These are phyloP conservation scores for Dillenia suffruticosa DNA, from an alignment of 164 flowering plant species.

Conservation along the genomic window DNA sequence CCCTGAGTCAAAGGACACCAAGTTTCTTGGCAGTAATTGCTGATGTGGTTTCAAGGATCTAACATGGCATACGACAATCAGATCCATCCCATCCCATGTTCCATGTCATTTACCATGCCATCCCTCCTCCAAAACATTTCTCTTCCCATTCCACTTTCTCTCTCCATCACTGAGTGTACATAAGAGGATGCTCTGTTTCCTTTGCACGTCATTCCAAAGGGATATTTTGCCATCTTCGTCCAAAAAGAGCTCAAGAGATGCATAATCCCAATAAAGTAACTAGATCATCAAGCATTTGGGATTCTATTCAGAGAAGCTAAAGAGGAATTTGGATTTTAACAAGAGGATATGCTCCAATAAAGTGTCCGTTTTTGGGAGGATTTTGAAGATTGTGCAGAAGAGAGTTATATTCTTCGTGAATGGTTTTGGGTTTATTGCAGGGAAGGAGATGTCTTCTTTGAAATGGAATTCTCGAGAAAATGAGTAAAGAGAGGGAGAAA, in stretches of 20 bases:
- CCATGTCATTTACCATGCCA: background rate
- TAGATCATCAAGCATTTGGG: conserved; percentile 59
- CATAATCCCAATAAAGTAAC: conserved; percentile 65
- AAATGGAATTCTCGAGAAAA: no score
- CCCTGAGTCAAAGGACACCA: no score
- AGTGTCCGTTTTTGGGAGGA: conserved; percentile 56
- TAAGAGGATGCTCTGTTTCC: conserved; percentile 1
- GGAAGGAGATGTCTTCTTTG: conserved; percentile 12
- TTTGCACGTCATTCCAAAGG: conserved; percentile 50
- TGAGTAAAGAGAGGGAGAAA: no score
- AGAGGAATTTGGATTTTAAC: conserved; percentile 86
- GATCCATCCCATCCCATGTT: no score
- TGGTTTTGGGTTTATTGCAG: conserved; percentile 24
- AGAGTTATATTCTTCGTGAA: conserved; percentile 32
- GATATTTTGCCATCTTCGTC: conserved; percentile 73
- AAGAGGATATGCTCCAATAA: conserved; percentile 65
- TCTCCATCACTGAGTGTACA: no score
- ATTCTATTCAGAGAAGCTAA: conserved; percentile 68
- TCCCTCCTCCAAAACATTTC: conserved; percentile 29
- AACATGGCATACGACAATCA: no score
- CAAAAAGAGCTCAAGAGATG: conserved; percentile 68
- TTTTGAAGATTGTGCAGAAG: conserved; percentile 54
- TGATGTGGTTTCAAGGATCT: no score
- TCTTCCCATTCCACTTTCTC: background rate
- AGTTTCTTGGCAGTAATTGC: no score